Conservation (phyloP, 345 rosid genomes). For the Ceriops decandra region DNA sequence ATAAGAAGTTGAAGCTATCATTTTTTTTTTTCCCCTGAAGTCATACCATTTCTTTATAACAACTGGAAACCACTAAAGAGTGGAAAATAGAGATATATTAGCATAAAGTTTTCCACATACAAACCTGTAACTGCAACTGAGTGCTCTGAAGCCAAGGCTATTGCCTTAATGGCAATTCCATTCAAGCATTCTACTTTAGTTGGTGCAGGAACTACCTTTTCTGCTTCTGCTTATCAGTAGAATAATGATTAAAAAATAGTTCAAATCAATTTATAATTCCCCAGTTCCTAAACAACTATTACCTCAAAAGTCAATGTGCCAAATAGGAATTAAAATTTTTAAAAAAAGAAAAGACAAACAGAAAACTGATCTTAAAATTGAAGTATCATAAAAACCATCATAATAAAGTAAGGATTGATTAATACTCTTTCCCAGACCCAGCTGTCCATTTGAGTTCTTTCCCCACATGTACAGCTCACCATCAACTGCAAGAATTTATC, state of each 20-base stretch:
- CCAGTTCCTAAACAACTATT: background rate
- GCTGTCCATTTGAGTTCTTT: constrained; percentile 86
- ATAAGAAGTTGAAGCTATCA: background rate
- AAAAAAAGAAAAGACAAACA: too few species aligned
- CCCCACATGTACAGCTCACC: constrained; percentile 96
- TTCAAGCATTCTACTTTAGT: constrained; percentile 70
- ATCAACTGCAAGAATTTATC: constrained; percentile 45
- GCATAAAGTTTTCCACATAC: constrained; percentile 23
- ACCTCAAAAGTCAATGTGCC: background rate
- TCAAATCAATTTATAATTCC: background rate
- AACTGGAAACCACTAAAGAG: constrained; percentile 1
- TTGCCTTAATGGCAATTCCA: constrained; percentile 57
- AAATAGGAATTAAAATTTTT: too few species aligned
- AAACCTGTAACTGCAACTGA: constrained; percentile 85
- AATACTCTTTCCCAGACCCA: constrained; percentile 92
- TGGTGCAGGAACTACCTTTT: constrained; percentile 48
- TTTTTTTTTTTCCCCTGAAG: background rate
- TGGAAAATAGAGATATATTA: background rate
- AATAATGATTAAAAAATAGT: constrained; percentile 11
- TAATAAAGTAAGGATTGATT: background rate
- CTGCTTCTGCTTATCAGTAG: constrained; percentile 50
- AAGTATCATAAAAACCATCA: background rate
- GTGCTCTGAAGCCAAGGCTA: constrained; percentile 87
- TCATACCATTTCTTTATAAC: background rate
- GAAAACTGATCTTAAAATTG: too few species aligned